These are phyloP conservation scores for Nepenthes alata DNA, from an alignment of 179 eudicot genomes.

Conservation along the genomic window DNA sequence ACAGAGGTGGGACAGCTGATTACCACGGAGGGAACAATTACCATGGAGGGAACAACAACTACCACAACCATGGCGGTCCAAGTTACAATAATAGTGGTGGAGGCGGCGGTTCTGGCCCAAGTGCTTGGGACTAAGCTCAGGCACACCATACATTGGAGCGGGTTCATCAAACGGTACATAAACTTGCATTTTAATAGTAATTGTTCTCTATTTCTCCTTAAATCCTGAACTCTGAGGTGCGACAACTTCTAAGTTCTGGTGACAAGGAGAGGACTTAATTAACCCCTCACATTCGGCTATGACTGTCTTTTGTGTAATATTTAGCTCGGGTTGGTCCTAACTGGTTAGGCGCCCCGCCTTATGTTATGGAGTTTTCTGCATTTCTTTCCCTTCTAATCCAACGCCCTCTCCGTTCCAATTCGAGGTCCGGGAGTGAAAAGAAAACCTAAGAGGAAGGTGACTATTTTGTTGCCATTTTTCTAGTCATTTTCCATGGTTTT, in stretches of 20 bases:
- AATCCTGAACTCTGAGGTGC: constrained; percentile 9
- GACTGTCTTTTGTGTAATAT: background rate
- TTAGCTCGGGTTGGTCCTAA: constrained; percentile 3
- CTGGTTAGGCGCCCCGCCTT: background rate
- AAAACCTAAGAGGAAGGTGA: too few species aligned
- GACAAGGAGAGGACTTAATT: background rate
- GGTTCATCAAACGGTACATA: background rate
- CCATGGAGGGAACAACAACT: constrained; percentile 40
- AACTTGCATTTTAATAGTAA: background rate
- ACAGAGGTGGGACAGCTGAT: constrained; percentile 32
- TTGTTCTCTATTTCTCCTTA: constrained; percentile 14
- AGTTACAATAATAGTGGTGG: constrained; percentile 10
- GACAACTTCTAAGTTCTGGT: background rate
- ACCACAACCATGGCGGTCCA: constrained; percentile 10
- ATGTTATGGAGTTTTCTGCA: background rate
- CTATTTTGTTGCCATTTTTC: too few species aligned
- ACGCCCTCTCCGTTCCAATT: too few species aligned
- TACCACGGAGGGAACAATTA: constrained; percentile 47
- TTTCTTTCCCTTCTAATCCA: background rate
- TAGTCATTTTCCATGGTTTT: too few species aligned
- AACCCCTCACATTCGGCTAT: background rate
- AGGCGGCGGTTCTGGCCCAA: constrained; percentile 9
- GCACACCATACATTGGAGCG: background rate
- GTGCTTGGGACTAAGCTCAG: constrained; percentile 16
- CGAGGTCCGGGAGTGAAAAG: too few species aligned